Conservation (phyloP, 805 yeast genomes). For the Nakazawaea pomicola region DNA sequence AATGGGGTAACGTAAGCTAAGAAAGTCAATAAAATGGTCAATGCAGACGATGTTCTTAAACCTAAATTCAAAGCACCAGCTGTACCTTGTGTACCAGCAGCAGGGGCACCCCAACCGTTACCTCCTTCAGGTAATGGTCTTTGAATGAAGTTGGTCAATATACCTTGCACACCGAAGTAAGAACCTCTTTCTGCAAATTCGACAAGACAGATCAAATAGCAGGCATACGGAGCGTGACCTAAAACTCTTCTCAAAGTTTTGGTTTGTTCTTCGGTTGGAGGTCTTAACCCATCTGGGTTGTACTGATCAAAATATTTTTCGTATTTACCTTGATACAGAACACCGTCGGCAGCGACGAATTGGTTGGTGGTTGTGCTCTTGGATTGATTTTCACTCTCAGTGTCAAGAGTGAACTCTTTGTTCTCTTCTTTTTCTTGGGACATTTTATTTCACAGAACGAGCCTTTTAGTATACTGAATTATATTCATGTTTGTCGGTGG, state of each 20-base stretch:
- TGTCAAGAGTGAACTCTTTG: constrained; percentile 2
- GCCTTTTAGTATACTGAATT: neutral
- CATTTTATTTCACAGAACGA: neutral
- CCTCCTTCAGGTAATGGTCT: constrained; percentile 47
- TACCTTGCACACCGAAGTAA: constrained; percentile 41
- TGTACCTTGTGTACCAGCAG: constrained; percentile 24
- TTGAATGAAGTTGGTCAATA: constrained; percentile 44
- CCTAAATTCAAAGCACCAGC: constrained; percentile 51
- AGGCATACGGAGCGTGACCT: constrained; percentile 43
- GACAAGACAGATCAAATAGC: constrained; percentile 44
- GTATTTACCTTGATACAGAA: constrained; percentile 9
- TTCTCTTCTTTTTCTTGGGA: neutral
- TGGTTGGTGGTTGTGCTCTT: neutral
- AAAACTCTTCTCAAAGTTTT: constrained; percentile 28
- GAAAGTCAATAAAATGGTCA: constrained; percentile 41
- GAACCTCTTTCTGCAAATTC: constrained; percentile 56
- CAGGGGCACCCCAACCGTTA: constrained; percentile 40
- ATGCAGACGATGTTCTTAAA: constrained; percentile 39
- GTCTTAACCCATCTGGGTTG: constrained; percentile 24
- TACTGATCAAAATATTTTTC: constrained; percentile 22
- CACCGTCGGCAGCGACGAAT: constrained; percentile 10
- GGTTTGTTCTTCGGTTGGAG: constrained; percentile 26
- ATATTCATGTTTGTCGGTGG: neutral
- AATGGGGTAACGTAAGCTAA: constrained; percentile 48
- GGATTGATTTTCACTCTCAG: constrained; percentile 3